Evolutionary conservation across 306 rosid genomes (phyloP), one percentile per base, ranked within the genome.

Genomic region (Alnus glutinosa): DNA sequence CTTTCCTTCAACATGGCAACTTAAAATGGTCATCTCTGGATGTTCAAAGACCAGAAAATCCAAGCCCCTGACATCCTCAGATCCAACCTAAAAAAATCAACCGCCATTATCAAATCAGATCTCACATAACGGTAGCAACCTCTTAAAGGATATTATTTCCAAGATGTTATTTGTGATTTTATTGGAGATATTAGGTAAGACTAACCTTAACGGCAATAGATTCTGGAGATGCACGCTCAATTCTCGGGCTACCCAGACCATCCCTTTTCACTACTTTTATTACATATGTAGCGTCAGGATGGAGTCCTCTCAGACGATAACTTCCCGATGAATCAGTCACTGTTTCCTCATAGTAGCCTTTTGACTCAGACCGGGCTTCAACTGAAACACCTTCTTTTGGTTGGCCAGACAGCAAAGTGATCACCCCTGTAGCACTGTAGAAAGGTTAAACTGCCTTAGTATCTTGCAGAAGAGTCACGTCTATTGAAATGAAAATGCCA

Each of bases 201-300:
- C 91, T 79, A 76, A 93, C 99, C 94, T 91, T 79, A 62, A 91
- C 75, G 5, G 86, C 30, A 79, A 88, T 36, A 47, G 91, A 87
- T 81, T 91, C 93, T 59, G 98, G 99, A 77, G 99, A 89, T 74
- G 99, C 98, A 57, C 97, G 96, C 91, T 93, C 99, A 73, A 96
- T 89, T 75, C 78, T 77, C 69, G 88, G 71, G 84, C 82, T 87
- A 18, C 85, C 91, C 73, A 61, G 70, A 80, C 85, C 86, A 74
- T 86, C 93, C 85, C 87, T 91, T 74, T 85, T 89, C 66, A 88
- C 88, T 66, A 96, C 97, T 87, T 84, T 90, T 71, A 96, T 77
- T 71, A 77, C 90, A 83, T 93, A 93, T 67, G 84, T 88, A 61
- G 92, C 88, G 77, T 96, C 93, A 46, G 99, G 99, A 83, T 85